Percentiles rank a stretch among this genome's conserved stretches.
Conservation (phyloP, 2,329 filamentous ascomycete species). For the Dothidotthia symphoricarpi region DNA sequence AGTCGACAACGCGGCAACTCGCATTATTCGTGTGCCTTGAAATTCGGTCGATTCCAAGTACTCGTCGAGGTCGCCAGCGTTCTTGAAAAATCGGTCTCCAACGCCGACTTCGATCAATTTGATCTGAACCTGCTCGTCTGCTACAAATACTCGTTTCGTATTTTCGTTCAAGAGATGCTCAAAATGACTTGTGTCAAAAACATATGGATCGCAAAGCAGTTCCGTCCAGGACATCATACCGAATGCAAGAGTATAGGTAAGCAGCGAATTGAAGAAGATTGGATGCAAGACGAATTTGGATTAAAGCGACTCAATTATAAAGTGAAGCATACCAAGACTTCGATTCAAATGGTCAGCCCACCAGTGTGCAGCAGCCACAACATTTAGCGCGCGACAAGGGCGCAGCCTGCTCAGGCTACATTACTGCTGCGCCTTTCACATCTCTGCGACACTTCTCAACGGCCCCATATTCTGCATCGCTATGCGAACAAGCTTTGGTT, state of each 20-base stretch:
- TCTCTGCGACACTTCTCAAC: background rate
- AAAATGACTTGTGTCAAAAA: slow-evolving; percentile 3
- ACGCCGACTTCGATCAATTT: slow-evolving; percentile 4
- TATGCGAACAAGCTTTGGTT: background rate
- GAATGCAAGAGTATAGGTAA: no score
- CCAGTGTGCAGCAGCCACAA: slow-evolving; percentile 1
- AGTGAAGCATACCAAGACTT: background rate
- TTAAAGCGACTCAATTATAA: slow-evolving; percentile 1
- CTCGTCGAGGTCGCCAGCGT: background rate
- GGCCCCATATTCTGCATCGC: background rate
- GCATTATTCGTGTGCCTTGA: slow-evolving; percentile 7
- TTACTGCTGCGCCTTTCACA: background rate
- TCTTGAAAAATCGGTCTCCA: slow-evolving; percentile 3
- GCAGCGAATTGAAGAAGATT: no score
- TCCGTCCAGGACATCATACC: background rate
- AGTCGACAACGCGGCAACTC: background rate
- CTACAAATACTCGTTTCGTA: slow-evolving; percentile 2
- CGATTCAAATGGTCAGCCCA: background rate
- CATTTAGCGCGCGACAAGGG: background rate
- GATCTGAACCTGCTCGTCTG: slow-evolving; percentile 6
- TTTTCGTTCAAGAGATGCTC: slow-evolving; percentile 5
- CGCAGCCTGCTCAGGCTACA: background rate
- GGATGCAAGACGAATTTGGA: background rate
- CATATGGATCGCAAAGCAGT: slow-evolving; percentile 4
- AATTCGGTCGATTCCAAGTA: slow-evolving; percentile 4